phyloP scores from a whole-genome alignment of 352 stramenopile species.

The Globisporangium nagaii region DNA sequence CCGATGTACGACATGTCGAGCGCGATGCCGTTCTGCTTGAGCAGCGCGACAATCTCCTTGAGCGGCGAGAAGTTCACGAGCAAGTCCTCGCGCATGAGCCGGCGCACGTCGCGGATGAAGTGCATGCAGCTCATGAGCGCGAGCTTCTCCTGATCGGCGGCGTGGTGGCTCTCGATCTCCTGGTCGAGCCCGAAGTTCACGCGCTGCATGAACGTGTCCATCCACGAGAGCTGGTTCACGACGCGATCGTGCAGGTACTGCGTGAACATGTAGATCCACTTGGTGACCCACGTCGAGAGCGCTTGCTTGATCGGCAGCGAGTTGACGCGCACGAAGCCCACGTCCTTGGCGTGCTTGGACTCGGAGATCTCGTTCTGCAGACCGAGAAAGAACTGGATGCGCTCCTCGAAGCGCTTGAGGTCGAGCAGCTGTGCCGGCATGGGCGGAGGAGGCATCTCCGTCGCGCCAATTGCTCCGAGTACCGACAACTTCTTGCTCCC shows the following conservation, averaged over 20 bases:
- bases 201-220: constrained; percentile 83
- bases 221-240: constrained; percentile 72
- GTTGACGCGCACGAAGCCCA: constrained; percentile 91
- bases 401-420: constrained; percentile 85
- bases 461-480: background rate
- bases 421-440: constrained; percentile 75
- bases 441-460: constrained; percentile 26
- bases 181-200: constrained; percentile 76
- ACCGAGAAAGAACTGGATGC: constrained; percentile 84
- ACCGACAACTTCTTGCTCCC: constrained; percentile 1
- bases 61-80: constrained; percentile 71
- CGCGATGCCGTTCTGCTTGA: constrained; percentile 86
- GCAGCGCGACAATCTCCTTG: constrained; percentile 70
- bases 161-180: constrained; percentile 30
- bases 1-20: constrained; percentile 86
- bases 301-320: constrained; percentile 93
- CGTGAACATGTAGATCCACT: constrained; percentile 94
- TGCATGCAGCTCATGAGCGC: constrained; percentile 87
- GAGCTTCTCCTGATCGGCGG: constrained; percentile 35
- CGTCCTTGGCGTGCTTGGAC: constrained; percentile 78
- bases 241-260: constrained; percentile 90
- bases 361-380: constrained; percentile 89
- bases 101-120: constrained; percentile 84
- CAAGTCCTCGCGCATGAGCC: constrained; percentile 78
- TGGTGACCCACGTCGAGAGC: constrained; percentile 91